Evolutionary conservation across 257 asterid species (phyloP).

Genomic region (Linderniella brevidens): DNA sequence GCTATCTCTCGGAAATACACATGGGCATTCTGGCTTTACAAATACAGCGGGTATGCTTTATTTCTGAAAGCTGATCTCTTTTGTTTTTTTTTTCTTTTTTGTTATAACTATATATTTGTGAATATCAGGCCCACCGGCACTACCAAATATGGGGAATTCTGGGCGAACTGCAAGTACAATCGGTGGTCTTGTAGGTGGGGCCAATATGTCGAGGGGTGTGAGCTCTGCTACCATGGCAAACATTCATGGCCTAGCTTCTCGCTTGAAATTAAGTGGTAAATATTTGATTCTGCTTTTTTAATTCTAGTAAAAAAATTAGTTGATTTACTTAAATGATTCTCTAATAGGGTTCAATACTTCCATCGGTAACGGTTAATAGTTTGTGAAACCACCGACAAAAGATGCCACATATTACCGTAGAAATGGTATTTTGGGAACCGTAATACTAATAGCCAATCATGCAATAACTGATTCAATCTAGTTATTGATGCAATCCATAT

Average conservation of each 20-base stretch:
- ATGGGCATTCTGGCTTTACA: conserved; percentile 58
- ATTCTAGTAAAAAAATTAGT: no score
- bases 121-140: conserved; percentile 41
- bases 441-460: no score
- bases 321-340: no score
- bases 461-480: neutral
- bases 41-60: conserved; percentile 50
- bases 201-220: conserved; percentile 43
- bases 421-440: no score
- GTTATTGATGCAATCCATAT: no score
- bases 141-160: conserved; percentile 50
- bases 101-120: conserved; percentile 17
- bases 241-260: conserved; percentile 61
- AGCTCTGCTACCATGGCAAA: conserved; percentile 48
- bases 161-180: conserved; percentile 52
- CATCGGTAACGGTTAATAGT: no score
- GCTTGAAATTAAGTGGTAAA: conserved; percentile 54
- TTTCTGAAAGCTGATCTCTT: neutral
- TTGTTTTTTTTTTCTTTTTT: conserved; percentile 12
- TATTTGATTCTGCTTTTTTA: neutral
- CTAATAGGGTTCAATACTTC: no score
- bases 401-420: no score
- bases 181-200: conserved; percentile 54
- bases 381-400: no score
- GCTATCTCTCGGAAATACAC: conserved; percentile 68